Conservation (phyloP, 768 basidiomycete genomes). For the Fistulinella prunicolor region DNA sequence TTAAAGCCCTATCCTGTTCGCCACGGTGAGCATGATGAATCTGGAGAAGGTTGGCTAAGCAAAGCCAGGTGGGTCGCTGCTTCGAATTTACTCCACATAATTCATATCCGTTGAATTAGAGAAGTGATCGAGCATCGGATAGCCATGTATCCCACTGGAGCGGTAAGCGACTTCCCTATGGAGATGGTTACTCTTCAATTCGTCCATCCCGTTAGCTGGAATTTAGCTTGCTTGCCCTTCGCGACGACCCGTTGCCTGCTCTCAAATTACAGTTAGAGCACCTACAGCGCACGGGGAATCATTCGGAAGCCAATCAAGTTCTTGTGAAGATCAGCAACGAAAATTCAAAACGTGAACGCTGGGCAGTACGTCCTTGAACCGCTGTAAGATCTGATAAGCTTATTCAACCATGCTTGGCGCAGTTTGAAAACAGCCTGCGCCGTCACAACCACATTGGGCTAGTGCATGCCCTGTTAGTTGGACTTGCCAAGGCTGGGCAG, state of each 20-base stretch:
- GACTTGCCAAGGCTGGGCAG: constrained; percentile 67
- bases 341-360: constrained; percentile 71
- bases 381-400: neutral
- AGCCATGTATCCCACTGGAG: constrained; percentile 82
- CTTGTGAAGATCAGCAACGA: constrained; percentile 60
- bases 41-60: constrained; percentile 79
- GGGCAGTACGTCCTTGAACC: constrained; percentile 60
- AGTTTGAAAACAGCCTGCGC: constrained; percentile 88
- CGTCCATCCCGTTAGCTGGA: constrained; percentile 56
- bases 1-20: constrained; percentile 74
- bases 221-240: constrained; percentile 88
- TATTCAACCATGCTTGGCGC: constrained; percentile 10
- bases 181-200: constrained; percentile 6
- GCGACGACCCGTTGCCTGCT: constrained; percentile 72
- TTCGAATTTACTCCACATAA: constrained; percentile 8
- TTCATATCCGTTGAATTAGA: constrained; percentile 38
- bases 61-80: constrained; percentile 58
- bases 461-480: constrained; percentile 67
- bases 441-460: constrained; percentile 86
- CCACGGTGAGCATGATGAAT: constrained; percentile 70
- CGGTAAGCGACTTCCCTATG: constrained; percentile 51
- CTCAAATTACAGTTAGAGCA: constrained; percentile 58
- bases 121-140: constrained; percentile 87
- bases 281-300: constrained; percentile 42
- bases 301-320: constrained; percentile 48